A percentile compares a stretch with the other conserved stretches of the same genome.
Evolutionary conservation across 345 rosid genomes (phyloP).

Genomic region (Orychophragmus violaceus): DNA sequence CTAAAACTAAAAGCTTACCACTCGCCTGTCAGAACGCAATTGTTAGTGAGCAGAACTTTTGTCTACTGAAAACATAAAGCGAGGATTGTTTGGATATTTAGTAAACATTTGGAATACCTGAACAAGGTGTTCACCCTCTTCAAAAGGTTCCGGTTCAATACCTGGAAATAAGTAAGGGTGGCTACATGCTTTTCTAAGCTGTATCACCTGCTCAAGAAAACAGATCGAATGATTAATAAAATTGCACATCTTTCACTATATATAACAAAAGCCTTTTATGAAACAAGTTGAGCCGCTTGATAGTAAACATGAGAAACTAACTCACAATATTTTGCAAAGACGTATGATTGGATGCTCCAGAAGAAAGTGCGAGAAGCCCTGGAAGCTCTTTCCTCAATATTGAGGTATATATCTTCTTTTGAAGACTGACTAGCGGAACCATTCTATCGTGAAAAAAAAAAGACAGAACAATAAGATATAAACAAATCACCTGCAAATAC

Average conservation of each 20-base stretch:
- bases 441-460: conserved; percentile 43
- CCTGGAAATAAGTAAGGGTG: conserved; percentile 95
- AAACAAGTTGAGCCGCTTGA: not conserved
- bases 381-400: conserved; percentile 88
- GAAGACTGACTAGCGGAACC: conserved; percentile 70
- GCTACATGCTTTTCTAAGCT: conserved; percentile 86
- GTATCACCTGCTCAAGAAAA: conserved; percentile 55
- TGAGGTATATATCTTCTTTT: conserved; percentile 69
- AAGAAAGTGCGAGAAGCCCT: conserved; percentile 63
- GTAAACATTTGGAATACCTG: conserved; percentile 44
- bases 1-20: conserved; percentile 77
- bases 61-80: not conserved
- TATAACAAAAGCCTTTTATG: conserved; percentile 3
- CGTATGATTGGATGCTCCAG: conserved; percentile 53
- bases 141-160: conserved; percentile 86
- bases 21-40: conserved; percentile 50
- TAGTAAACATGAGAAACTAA: conserved; percentile 12
- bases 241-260: not conserved
- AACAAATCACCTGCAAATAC: not conserved
- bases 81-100: not conserved
- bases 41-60: not conserved
- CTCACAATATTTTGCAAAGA: conserved; percentile 82
- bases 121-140: conserved; percentile 91
- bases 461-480: not conserved
- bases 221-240: not conserved